Percentiles rank a stretch among this genome's conserved stretches.
Evolutionary conservation across 768 basidiomycete genomes (phyloP).

Genomic region (Mycena vulgaris): DNA sequence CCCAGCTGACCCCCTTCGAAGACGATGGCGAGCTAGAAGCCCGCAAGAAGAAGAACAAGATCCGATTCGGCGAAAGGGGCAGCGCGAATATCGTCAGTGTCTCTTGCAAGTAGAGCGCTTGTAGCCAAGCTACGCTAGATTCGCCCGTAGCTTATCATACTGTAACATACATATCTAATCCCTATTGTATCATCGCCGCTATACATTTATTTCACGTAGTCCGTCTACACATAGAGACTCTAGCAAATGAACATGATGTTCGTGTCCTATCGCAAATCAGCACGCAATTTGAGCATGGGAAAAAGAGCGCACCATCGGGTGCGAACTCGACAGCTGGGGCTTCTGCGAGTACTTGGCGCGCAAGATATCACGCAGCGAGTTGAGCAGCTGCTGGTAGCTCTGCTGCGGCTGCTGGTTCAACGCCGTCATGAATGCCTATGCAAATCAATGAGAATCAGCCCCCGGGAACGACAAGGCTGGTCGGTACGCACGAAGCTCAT

Average conservation of each 20-base stretch:
- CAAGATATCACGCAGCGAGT: slow-evolving; percentile 59
- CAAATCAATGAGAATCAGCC: background rate
- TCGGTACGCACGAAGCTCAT: slow-evolving; percentile 79
- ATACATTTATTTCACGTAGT: background rate
- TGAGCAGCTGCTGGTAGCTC: slow-evolving; percentile 67
- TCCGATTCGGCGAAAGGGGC: slow-evolving; percentile 76
- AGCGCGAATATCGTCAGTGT: slow-evolving; percentile 68
- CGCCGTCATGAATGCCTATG: slow-evolving; percentile 70
- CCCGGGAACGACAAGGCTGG: background rate
- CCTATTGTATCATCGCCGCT: slow-evolving; percentile 13
- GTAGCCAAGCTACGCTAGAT: background rate
- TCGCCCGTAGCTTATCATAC: slow-evolving; percentile 2
- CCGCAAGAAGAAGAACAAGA: slow-evolving; percentile 40
- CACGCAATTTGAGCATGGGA: background rate
- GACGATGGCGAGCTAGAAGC: slow-evolving; percentile 38
- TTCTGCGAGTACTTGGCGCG: slow-evolving; percentile 68
- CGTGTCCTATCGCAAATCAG: slow-evolving; percentile 44
- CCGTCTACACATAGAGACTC: background rate
- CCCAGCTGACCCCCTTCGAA: slow-evolving; percentile 13
- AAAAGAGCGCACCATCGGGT: slow-evolving; percentile 57
- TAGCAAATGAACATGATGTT: slow-evolving; percentile 50
- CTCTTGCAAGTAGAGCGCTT: slow-evolving; percentile 55
- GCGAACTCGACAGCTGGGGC: slow-evolving; percentile 63
- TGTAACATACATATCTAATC: slow-evolving; percentile 21
- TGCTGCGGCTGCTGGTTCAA: slow-evolving; percentile 66